These are phyloP conservation scores for Hygrophila difformis DNA, from an alignment of 257 asterid species.

Conservation along the genomic window DNA sequence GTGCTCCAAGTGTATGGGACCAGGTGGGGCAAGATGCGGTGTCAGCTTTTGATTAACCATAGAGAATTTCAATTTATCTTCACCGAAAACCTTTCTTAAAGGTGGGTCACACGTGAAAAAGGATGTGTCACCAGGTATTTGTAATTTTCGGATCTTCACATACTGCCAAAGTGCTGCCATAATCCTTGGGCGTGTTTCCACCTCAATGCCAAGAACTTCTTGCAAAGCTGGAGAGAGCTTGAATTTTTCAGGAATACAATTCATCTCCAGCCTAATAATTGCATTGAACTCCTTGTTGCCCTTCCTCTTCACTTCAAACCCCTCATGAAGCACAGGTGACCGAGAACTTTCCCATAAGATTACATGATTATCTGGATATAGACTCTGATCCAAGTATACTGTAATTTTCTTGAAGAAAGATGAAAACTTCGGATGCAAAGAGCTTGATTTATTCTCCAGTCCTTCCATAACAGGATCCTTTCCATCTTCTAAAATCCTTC, in stretches of 20 bases:
- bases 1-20: constrained; percentile 86
- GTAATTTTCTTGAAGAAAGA: constrained; percentile 78
- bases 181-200: constrained; percentile 66
- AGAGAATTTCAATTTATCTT: constrained; percentile 78
- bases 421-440: constrained; percentile 53
- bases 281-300: constrained; percentile 88
- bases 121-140: constrained; percentile 61
- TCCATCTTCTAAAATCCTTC: constrained; percentile 66
- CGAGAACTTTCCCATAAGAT: constrained; percentile 86
- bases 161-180: constrained; percentile 78
- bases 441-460: constrained; percentile 17
- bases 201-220: constrained; percentile 78
- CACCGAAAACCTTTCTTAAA: constrained; percentile 74
- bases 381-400: constrained; percentile 71
- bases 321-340: constrained; percentile 60
- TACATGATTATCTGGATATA: constrained; percentile 78
- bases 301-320: constrained; percentile 86
- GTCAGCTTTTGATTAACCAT: constrained; percentile 57
- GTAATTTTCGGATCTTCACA: constrained; percentile 56
- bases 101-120: constrained; percentile 69
- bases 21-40: constrained; percentile 60
- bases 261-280: constrained; percentile 77
- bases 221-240: constrained; percentile 69
- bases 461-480: constrained; percentile 35
- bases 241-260: constrained; percentile 62